A percentile compares a stretch with the other conserved stretches of the same genome.
Evolutionary conservation across 805 yeast species (phyloP).

Genomic region (Wickerhamiella sorbophila): DNA sequence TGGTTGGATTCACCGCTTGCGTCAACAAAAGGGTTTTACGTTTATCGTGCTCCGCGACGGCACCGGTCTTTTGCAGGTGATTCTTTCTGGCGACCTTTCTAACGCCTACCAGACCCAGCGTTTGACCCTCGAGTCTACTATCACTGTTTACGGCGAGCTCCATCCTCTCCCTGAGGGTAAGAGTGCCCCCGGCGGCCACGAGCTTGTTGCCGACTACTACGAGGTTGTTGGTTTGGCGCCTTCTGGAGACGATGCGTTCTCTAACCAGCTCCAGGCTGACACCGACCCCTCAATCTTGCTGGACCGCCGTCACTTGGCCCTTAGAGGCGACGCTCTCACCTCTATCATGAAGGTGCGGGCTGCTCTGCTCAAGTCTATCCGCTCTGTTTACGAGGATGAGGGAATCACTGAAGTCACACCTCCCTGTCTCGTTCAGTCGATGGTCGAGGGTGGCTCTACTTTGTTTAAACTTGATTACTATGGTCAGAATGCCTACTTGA

Average conservation of each 20-base stretch:
- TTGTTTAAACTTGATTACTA: conserved; percentile 85
- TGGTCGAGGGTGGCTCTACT: conserved; percentile 98
- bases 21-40: conserved; percentile 82
- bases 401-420: conserved; percentile 85
- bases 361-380: conserved; percentile 50
- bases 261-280: conserved; percentile 85
- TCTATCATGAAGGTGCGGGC: conserved; percentile 94
- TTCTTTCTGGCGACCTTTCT: conserved; percentile 82
- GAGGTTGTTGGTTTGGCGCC: conserved; percentile 89
- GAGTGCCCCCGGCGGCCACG: conserved; percentile 95
- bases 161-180: conserved; percentile 88
- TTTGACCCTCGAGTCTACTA: conserved; percentile 78
- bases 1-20: conserved; percentile 95
- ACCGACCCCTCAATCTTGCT: conserved; percentile 86
- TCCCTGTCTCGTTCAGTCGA: conserved; percentile 99
- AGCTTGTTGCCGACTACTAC: conserved; percentile 80
- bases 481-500: conserved; percentile 91
- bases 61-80: conserved; percentile 76
- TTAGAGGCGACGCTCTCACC: conserved; percentile 89
- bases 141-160: conserved; percentile 66
- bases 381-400: conserved; percentile 66
- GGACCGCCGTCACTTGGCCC: conserved; percentile 90
- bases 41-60: conserved; percentile 93
- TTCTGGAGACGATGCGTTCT: conserved; percentile 85
- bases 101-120: conserved; percentile 73